Base-by-base conservation (phyloP, 176 grass and related monocot genomes). In the Bromus sterilis region DNA sequence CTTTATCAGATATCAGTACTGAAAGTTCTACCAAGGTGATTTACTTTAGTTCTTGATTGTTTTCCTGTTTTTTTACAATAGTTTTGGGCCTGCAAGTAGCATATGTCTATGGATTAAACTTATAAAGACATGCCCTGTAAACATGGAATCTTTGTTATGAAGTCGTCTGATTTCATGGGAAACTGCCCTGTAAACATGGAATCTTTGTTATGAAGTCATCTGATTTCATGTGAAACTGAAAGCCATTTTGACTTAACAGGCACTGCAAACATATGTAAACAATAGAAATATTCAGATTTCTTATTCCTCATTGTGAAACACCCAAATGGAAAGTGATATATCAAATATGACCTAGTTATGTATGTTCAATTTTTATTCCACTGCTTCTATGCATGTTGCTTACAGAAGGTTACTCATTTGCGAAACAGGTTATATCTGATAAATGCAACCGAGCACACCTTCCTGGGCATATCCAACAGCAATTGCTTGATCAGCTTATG, bases 381-480 rank as follows among this genome's bases (percentile, higher is more conserved):
- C 36, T 74, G 25, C 58, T 78, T 67, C 43, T 32, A 74, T 56
- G 33, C 20, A 58, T 67, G 29, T 44, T 71, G 37, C 37, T 67
- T 31, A 75, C 68, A 60, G 5, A 26, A 33, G 18, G 31, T 48
- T 35, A 28, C 59, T 79, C 77, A 62, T 51, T 86, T 81, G 25
- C 71, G 79, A 75, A 80, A 78, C 64, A 97, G 92, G 80, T 82
- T 72, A 71, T 89, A 20, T 37, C 62, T 77, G 84, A 87, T 32
- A 88, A 79, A 82, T 78, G 75, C 74, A 75, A 88, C 78, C 59
- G 64, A 11, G 41, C 74, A 78, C 92, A 89, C 56, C 90, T 98
- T 80, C 95, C 95, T 37, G 83, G 73, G 75, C 79, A 84, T 85
- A 89, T 98, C 78, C 89, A 87, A 64, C 87, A 93, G 66, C 92